Evolutionary conservation across 1,284 basidiomycete species (phyloP), one percentile per base, ranked within the genome.

Genomic region (Butyriboletus regius): DNA sequence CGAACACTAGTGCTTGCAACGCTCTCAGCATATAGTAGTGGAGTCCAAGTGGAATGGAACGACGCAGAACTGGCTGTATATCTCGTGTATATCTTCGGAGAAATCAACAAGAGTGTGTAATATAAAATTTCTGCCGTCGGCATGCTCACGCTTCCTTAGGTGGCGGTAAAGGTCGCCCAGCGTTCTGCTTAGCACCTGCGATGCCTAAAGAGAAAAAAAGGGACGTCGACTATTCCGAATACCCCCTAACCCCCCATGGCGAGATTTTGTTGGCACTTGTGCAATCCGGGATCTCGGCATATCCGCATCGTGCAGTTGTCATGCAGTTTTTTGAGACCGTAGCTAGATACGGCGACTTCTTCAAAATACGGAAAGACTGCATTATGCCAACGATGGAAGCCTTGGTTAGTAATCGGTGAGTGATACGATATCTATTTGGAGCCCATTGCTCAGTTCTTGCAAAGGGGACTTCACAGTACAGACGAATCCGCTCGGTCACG

Each of bases 241-340:
- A 85, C 64, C 89, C 94, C 14, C 75, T 98, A 31, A 98, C 94
- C 3, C 76, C 82, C 4, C 88, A 94, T 50, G 96, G 97, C 33
- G 88, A 96, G 66, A 83, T 98, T 74, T 73, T 99, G 43, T 78
- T 87, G 56, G 81, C 86, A 7, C 81, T 95, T 46, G 82, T 96
- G 38, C 79, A 87, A 57, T 93, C 90, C 26, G 83, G 85, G 18
- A 83, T 98, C 41, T 84, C 86, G 3, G 75, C 77, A 1, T 94
- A 88, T 71, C 90, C 91, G 2, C 87, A 97, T 68, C 84, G 86
- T 24, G 79, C 85, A 9, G 95, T 98, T n/a, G 77, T 83, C 13
- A 77, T 97, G 68, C 91, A 95, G 63, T 96, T 88, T 71, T 98
- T 98, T 59, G 96, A 98, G 71, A 90, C 90, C 20, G 79, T 83